Base-by-base conservation (phyloP, 176 grass and related monocot genomes). In the Rhynchospora tenuis region DNA sequence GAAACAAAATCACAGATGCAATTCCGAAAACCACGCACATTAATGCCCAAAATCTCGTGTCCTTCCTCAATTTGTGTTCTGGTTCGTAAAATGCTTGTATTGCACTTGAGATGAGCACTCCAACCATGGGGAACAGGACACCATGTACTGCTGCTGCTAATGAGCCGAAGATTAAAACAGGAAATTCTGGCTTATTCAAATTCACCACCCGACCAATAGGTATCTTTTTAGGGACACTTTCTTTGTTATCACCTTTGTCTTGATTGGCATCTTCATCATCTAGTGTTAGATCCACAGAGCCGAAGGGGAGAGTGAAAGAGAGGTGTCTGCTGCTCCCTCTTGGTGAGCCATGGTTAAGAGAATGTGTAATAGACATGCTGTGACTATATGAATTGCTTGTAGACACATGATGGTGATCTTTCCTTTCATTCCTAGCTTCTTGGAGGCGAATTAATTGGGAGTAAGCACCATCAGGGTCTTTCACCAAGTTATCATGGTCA, bases 181-280 rank as follows among this genome's bases (percentile, higher is more conserved):
- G 94, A 72, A 92, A 3, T 84, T 97, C 94, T 81, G 92, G 92
- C 75, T 94, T 97, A 81, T 97, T 94, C 50, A 97, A 83, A 73
- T 9, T 85, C 59, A 87, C 90, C 55, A 97, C 66, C 24, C 92
- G 84, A 81, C 85, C 83, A 27, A 94, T 26, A 43, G 90, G 88
- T 42, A 84, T 80, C 84, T 91, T 89, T 80, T 89, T 83, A 67
- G 70, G 83, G 58, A 56, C 13, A 58, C 6, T 14, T 87, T 61
- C 22, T 58, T 44, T 26, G 46, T 15, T 28, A 31, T 78, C 50
- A 78, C 8, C 26, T 51, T 51, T 76, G 26, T 2, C n/a, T 78
- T 58, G 50, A 43, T 62, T 9, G 3, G 28, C 54, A 23, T 62
- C 20, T 56, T 80, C 58, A 38, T 80, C 78, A 23, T 58, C 58